Evolutionary conservation across 805 yeast genomes (phyloP), one percentile per base, ranked within the genome.

Genomic region (Saccharomyces mikatae): DNA sequence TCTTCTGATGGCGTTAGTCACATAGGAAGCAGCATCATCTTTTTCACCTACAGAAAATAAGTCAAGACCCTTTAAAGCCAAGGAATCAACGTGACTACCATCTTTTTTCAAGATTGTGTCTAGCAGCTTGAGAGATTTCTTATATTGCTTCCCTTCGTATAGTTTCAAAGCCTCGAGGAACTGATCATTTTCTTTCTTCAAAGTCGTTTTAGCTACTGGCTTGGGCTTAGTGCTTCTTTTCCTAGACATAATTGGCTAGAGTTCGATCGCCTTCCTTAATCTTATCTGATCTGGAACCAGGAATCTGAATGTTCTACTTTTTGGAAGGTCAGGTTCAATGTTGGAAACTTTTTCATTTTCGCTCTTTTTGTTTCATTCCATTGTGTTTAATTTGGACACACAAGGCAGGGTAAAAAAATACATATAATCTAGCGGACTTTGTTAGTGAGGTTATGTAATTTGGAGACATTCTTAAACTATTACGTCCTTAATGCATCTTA

Each of bases 61-160:
- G 54, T 82, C 74, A 52, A 95, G 76, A 1, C 96, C 98, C 71
- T 92, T 92, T 63, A 94, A 76, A 2, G 96, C 89, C 53, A 87
- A 72, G 2, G 95, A 82, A 64, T 89, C 96, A 28, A 90, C 85
- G 69, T 88, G 90, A 51, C 74, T 76, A 14, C 89, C 77, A 64
- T 83, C 82, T 64, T 87, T 89, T 74, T 89, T 88, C 63, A 92
- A 71, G 61, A 87, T 79, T 36, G 79, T 74, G 51, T 94, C 97
- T 47, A 89, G 79, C 29, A 83, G 66, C 67, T 87, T 87, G 62
- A 91, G 71, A 1, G 96, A 82, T 64, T 92, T 90, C 67, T 88
- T 88, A 75, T 91, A 91, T 69, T 89, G 90, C 68, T 88, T 89
- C 49, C 78, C 68, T 66, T 94, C 98, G 64, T 89, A 94, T 30